Conservation (phyloP, 2,329 filamentous ascomycete species). For the Mycogone perniciosa region DNA sequence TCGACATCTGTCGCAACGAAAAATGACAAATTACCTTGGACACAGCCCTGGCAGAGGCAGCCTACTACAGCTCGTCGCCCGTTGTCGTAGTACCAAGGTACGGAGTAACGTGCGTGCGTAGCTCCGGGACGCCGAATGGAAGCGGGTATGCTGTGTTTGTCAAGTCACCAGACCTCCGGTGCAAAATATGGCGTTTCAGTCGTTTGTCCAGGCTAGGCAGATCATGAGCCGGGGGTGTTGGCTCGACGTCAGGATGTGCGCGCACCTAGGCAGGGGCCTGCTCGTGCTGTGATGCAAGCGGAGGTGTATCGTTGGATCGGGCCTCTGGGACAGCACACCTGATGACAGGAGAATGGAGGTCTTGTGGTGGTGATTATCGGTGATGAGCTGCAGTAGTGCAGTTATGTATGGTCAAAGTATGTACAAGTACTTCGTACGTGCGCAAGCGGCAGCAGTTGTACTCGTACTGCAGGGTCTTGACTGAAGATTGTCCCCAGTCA, state of each 20-base stretch:
- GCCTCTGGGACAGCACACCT: background rate
- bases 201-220: slow-evolving; percentile 24
- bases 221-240: slow-evolving; percentile 25
- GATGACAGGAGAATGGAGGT: slow-evolving; percentile 5
- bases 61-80: background rate
- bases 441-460: background rate
- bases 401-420: background rate
- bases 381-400: slow-evolving; percentile 12
- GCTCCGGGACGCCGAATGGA: slow-evolving; percentile 13
- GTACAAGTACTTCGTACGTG: background rate
- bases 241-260: slow-evolving; percentile 18
- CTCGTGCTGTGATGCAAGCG: background rate
- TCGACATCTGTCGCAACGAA: slow-evolving; percentile 1
- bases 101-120: slow-evolving; percentile 11
- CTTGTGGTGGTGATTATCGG: slow-evolving; percentile 11
- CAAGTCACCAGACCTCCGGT: slow-evolving; percentile 19
- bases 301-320: slow-evolving; percentile 6
- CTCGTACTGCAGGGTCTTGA: background rate
- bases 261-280: background rate
- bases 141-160: slow-evolving; percentile 14
- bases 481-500: background rate
- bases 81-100: slow-evolving; percentile 3
- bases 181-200: slow-evolving; percentile 25
- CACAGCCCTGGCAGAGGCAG: slow-evolving; percentile 9
- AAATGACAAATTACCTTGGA: slow-evolving; percentile 1